phyloP scores from a whole-genome alignment of 2,329 filamentous ascomycete genomes.

The Periconia macrospinosa region DNA sequence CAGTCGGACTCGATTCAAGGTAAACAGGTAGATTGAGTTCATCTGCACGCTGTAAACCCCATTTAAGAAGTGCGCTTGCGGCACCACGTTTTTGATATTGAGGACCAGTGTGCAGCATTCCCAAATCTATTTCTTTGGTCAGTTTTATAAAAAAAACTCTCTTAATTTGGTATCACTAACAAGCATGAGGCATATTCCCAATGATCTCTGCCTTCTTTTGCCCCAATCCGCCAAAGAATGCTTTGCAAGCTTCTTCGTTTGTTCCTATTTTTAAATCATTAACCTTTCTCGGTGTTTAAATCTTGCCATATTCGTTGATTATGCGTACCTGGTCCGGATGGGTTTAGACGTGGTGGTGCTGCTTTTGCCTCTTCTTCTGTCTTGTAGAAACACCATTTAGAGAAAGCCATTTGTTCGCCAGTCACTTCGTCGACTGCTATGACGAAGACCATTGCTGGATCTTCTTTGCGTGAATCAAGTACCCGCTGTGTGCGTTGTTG shows the following conservation, averaged over 20 bases:
- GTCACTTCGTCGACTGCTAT: conserved; percentile 29
- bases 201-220: conserved; percentile 22
- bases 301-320: too few relatives aligned
- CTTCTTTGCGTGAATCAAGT: conserved; percentile 12
- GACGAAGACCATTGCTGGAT: conserved; percentile 15
- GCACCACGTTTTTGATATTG: conserved; percentile 28
- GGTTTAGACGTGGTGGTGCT: conserved; percentile 10
- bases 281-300: too few relatives aligned
- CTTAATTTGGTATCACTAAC: too few relatives aligned
- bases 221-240: conserved; percentile 23
- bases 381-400: conserved; percentile 33
- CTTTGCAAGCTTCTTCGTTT: conserved; percentile 25
- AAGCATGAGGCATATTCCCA: conserved; percentile 14
- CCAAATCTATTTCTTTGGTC: conserved; percentile 18
- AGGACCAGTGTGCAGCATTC: conserved; percentile 31
- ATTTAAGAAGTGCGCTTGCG: conserved; percentile 21
- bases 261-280: conserved; percentile 5
- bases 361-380: conserved; percentile 14
- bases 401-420: conserved; percentile 26
- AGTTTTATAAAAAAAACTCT: neutral
- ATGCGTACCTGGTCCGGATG: conserved; percentile 8
- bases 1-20: conserved; percentile 25
- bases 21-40: conserved; percentile 24
- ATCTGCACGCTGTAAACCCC: conserved; percentile 25
- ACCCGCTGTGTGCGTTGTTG: conserved; percentile 10